Base-by-base conservation (phyloP, 2,329 filamentous ascomycete genomes). In the Diaporthe aspalathi region DNA sequence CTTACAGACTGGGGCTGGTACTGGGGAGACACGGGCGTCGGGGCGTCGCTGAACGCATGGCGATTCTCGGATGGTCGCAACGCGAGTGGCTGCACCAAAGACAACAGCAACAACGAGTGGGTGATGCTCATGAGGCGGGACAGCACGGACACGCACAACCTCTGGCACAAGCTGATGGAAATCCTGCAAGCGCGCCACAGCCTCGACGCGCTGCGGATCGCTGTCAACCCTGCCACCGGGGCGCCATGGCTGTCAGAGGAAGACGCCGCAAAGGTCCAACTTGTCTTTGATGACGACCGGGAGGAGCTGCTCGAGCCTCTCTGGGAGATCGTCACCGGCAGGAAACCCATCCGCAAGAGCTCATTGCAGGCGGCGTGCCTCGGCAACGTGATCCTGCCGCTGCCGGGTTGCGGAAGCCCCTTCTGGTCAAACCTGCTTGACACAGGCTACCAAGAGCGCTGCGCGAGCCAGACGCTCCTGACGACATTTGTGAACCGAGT, bases 101-200 rank as follows among this genome's bases (percentile, higher is more conserved):
- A 53, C 20, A 60, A 60, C 62, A 68, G 69, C 60, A 70, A 76
- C 63, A 74, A 66, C 2, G 70, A 71, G 16, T 75, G 75, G 67
- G 75, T 76, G n/a, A 74, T 78, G 68, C 50, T 79, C 11, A 75
- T 76, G 14, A 70, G 73, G 45, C 71, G 77, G 5, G 78, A 79
- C 69, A 73, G 73, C 35, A 76, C 27, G 3, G 45, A 77, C 62
- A 66, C 69, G 47, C 62, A 66, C n/a, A 78, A 79, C 69, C 57
- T 78, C 29, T 79, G 76, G 74, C 78, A 78, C 54, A 76, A 76
- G 57, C 54, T 77, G 29, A 75, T 78, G 75, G 77, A 78, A 72
- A 68, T 78, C 12, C 77, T 77, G 77, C 75, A 77, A n/a, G 74
- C 76, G 5, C 72, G 74, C 22, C 56, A 77, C 20, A 76, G 74